phyloP scores from a whole-genome alignment of 345 rosid genomes.

The Melastoma malabathricum region DNA sequence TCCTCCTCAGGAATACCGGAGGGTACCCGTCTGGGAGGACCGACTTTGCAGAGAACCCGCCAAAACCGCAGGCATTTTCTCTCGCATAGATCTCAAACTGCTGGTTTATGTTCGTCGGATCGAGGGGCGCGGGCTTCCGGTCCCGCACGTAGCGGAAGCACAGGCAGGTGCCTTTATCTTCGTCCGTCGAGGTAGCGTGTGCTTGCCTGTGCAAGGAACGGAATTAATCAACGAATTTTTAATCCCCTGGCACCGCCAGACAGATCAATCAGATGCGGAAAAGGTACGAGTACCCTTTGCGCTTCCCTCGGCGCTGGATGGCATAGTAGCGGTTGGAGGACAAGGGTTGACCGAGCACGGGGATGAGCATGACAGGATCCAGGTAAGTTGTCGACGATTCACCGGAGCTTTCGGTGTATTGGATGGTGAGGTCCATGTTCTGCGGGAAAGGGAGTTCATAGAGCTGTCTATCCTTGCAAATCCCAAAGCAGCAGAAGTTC shows the following conservation, averaged over 20 bases:
- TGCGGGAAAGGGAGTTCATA: slow-evolving; percentile 32
- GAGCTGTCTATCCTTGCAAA: slow-evolving; percentile 8
- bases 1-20: slow-evolving; percentile 31
- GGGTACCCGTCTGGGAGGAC: slow-evolving; percentile 37
- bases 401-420: background rate
- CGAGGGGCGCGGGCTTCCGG: slow-evolving; percentile 17
- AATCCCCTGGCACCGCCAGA: background rate
- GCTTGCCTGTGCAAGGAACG: slow-evolving; percentile 26
- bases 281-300: slow-evolving; percentile 12
- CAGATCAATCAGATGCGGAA: background rate
- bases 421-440: slow-evolving; percentile 19
- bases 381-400: background rate
- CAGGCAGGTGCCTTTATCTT: slow-evolving; percentile 25
- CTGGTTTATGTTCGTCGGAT: slow-evolving; percentile 21
- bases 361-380: slow-evolving; percentile 17
- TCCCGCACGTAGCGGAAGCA: slow-evolving; percentile 16
- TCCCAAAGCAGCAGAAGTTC: slow-evolving; percentile 20
- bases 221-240: background rate
- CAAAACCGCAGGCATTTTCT: background rate
- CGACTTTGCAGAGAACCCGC: slow-evolving; percentile 29
- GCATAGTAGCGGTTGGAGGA: slow-evolving; percentile 22
- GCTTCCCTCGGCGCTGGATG: slow-evolving; percentile 9
- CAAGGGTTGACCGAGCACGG: slow-evolving; percentile 25
- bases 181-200: slow-evolving; percentile 23
- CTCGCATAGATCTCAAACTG: slow-evolving; percentile 17